These are phyloP conservation scores for Cyamopsis tetragonoloba DNA, from an alignment of 306 rosid genomes.

Conservation along the genomic window DNA sequence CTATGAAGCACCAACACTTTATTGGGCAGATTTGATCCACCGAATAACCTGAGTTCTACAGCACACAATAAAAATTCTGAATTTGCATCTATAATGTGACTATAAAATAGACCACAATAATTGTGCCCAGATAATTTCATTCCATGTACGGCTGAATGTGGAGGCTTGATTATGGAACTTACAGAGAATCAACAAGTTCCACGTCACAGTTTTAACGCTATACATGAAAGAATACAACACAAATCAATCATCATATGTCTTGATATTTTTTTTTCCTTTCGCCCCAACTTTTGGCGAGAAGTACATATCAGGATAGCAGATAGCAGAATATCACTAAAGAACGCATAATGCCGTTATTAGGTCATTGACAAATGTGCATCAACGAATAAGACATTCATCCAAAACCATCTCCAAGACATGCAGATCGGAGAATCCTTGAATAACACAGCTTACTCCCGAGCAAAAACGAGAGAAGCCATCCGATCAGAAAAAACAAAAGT, in stretches of 20 bases:
- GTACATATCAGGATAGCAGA: constrained; percentile 17
- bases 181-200: constrained; percentile 3
- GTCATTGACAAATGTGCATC: constrained; percentile 36
- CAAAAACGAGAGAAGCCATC: constrained; percentile 20
- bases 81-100: not conserved
- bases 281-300: constrained; percentile 1
- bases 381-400: constrained; percentile 38
- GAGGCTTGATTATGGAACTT: constrained; percentile 11
- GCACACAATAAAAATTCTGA: not conserved
- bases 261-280: not conserved
- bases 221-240: constrained; percentile 23
- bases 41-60: not conserved
- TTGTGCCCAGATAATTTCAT: constrained; percentile 17
- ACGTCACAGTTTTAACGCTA: not conserved
- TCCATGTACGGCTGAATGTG: not conserved
- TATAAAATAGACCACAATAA: not conserved
- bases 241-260: constrained; percentile 11
- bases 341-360: constrained; percentile 17
- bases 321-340: constrained; percentile 20
- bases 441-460: constrained; percentile 31
- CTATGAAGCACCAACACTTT: too few relatives aligned
- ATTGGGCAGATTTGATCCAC: not conserved
- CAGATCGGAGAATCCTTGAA: constrained; percentile 22
- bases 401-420: constrained; percentile 11
- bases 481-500: constrained; percentile 25